phyloP scores from a whole-genome alignment of 2,329 filamentous ascomycete genomes.

The Geosmithia morbida region DNA sequence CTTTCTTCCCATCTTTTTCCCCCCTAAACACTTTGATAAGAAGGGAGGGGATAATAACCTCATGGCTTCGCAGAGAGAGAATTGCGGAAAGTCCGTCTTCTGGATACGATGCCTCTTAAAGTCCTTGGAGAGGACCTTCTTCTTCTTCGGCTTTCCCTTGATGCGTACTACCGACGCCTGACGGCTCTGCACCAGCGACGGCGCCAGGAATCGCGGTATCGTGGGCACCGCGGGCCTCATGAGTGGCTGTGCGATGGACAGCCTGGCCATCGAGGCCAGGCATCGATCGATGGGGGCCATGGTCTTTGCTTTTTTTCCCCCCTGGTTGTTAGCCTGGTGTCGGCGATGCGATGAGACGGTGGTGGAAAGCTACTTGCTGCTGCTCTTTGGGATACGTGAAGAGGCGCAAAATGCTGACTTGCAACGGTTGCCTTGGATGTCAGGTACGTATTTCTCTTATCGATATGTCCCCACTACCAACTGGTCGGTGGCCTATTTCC shows the following conservation, averaged over 20 bases:
- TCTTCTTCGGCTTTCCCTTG: slow-evolving; percentile 37
- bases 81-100: slow-evolving; percentile 49
- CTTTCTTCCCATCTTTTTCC: neutral
- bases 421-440: slow-evolving; percentile 1
- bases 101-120: slow-evolving; percentile 53
- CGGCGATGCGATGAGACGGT: neutral
- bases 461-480: neutral
- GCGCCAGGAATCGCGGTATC: slow-evolving; percentile 35
- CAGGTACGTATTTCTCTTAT: slow-evolving; percentile 1
- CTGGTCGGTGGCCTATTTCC: neutral
- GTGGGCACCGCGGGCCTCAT: slow-evolving; percentile 24
- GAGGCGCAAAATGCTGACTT: slow-evolving; percentile 1
- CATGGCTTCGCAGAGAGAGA: slow-evolving; percentile 83
- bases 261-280: slow-evolving; percentile 37
- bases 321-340: neutral
- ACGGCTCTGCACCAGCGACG: slow-evolving; percentile 27
- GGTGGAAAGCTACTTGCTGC: neutral
- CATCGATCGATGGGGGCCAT: slow-evolving; percentile 30
- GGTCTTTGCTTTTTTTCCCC: neutral
- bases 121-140: slow-evolving; percentile 48
- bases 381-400: neutral
- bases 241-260: slow-evolving; percentile 24
- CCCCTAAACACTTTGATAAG: neutral
- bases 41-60: slow-evolving; percentile 32
- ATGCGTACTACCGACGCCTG: slow-evolving; percentile 23